Base-by-base conservation (phyloP, 345 rosid species). In the Kernera saxatilis region DNA sequence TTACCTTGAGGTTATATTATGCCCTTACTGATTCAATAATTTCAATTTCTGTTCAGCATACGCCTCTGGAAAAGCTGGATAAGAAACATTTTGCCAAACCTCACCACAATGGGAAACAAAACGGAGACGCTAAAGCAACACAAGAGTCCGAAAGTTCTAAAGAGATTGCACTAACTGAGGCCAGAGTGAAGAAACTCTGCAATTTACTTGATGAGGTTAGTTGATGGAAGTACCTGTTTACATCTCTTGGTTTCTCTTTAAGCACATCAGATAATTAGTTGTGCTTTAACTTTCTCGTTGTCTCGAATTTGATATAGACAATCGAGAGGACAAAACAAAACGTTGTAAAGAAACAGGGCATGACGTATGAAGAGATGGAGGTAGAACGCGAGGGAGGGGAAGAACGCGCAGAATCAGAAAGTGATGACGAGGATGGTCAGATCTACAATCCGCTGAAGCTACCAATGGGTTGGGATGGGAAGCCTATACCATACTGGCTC, bases 401-500 rank as follows among this genome's bases (percentile, higher is more conserved):
- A 80, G 84, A 84, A 29, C 92, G 86, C 54, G 93, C 87, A 19
- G 98, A 92, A 77, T 78, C 85, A 60, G 99, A 95, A 81, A 95
- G 99, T 74, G 98, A 90, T 54, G 99, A 95, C n/a, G 99, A 95
- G 1, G 99, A 95, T 15, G 92, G 88, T 51, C 90, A 88, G 81
- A 83, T 95, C 23, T 95, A 92, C 77, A 95, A 92, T 76, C 99
- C 98, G 10, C 88, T 95, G 49, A 95, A 88, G 70, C 76, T 95
- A 72, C 98, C 99, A 15, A 92, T 92, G 96, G 98, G 98, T 59
- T 90, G 97, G 98, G 99, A 95, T 76, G 99, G 99, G 80, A 95
- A 92, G 75, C 99, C 99, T 71, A 92, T 95, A 69, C 99, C 99
- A 11, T 95, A 92, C 73, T 95, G 99, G 99, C 91, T 92, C 33